phyloP scores from a whole-genome alignment of 2,329 filamentous ascomycete genomes.

The Phyllosticta citriasiana region DNA sequence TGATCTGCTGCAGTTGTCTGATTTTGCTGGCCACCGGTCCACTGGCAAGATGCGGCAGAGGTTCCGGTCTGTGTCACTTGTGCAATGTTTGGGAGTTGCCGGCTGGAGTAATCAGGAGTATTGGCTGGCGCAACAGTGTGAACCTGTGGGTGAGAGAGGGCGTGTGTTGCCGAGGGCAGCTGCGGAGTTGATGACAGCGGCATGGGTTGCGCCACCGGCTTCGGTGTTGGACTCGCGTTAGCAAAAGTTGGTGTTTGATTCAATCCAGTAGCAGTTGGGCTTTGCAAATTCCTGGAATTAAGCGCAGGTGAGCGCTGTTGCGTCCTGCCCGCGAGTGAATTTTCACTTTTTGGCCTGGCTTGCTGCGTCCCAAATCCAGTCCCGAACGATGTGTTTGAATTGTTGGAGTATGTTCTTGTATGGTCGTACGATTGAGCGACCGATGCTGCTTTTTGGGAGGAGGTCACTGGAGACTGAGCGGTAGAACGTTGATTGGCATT shows the following conservation, averaged over 20 bases:
- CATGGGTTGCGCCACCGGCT: not conserved
- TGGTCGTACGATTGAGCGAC: not conserved
- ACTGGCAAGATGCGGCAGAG: conserved; percentile 1
- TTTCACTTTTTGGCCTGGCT: conserved; percentile 2
- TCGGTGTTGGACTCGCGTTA: not conserved
- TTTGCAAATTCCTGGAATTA: not conserved
- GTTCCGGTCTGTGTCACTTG: not conserved
- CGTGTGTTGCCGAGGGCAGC: not conserved
- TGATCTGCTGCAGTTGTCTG: not conserved
- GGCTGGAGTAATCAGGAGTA: not conserved
- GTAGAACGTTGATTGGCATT: not conserved
- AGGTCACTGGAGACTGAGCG: not conserved
- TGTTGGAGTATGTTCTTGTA: not conserved
- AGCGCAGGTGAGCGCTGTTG: not conserved
- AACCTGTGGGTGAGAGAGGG: not conserved
- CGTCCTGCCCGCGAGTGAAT: not conserved
- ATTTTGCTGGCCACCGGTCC: not conserved
- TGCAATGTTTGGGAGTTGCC: conserved; percentile 4
- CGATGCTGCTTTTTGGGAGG: not conserved
- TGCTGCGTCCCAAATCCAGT: not conserved
- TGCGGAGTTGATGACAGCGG: not conserved
- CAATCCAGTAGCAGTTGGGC: not conserved
- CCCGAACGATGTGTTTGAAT: not conserved
- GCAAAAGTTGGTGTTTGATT: not conserved
- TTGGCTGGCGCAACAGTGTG: not conserved